Conservation (phyloP, 441 rosid genomes). For the Euphorbia schlechtendalii region DNA sequence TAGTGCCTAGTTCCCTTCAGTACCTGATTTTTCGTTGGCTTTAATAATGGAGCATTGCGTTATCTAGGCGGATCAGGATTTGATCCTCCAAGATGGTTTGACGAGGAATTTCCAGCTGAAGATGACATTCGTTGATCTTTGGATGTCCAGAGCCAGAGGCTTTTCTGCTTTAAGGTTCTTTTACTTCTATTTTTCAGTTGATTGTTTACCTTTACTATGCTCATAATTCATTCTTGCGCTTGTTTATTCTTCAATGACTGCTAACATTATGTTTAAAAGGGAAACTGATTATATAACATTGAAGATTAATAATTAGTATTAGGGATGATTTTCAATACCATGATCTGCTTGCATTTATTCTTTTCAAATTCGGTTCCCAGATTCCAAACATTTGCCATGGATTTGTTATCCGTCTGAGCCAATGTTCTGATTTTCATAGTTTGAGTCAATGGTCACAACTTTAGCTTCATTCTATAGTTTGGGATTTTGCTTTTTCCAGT, state of each 20-base stretch:
- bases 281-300: background rate
- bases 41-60: background rate
- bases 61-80: conserved; percentile 77
- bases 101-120: conserved; percentile 43
- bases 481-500: background rate
- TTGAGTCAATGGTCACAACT: background rate
- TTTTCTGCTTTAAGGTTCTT: background rate
- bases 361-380: background rate
- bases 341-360: background rate
- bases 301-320: background rate
- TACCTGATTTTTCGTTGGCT: background rate
- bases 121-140: conserved; percentile 21
- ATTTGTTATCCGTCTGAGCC: background rate
- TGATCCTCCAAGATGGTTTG: conserved; percentile 91
- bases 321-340: background rate
- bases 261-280: background rate
- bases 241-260: background rate
- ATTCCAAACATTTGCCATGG: background rate
- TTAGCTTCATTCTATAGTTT: background rate
- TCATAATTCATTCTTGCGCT: background rate
- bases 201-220: background rate
- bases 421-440: background rate
- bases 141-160: background rate
- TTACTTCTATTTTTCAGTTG: background rate
- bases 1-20: background rate